Base-by-base conservation (phyloP, 1,284 basidiomycete genomes). In the Irpex sp. region DNA sequence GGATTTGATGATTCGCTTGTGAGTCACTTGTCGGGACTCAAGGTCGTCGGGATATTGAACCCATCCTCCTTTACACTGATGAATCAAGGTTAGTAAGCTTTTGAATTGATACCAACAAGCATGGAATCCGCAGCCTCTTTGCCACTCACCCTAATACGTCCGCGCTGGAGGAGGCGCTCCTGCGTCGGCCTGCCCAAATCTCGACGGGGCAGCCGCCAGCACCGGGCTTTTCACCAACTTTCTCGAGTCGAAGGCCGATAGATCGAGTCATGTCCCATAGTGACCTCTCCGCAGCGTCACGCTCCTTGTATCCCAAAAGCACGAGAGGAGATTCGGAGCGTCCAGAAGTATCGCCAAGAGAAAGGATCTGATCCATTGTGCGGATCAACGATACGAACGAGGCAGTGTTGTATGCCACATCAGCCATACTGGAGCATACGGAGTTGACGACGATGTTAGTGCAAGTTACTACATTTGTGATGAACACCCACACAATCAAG, bases 361-460 rank as follows among this genome's bases (percentile, higher is more conserved):
- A 68, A 34, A 84, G 62, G 13, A 92, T 75, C 1, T 72, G 72
- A 3, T 77, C 73, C 21, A 92, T 73, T 0, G 87, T 91, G 36
- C 76, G 74, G 17, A 89, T 75, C 48, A 93, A 82, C 0, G 87
- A 78, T 4, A 89, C 84, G 75, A 96, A 96, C 1, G 92, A 92
- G 0, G 86, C 77, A 0, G 91, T 93, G 76, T 96, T 96, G 78
- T 96, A 96, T 0, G 93, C 89, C 7, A 96, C 92, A 70, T 96
- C 94, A 11, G 93, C 92, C 85, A 95, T 93, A 62, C 93, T 93
- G 56, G 3, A 44, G 37, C 31, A 26, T n/a, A 17, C 44, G 49
- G 8, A 34, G 40, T 51, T 7, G 17, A 51, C 49, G 17, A 17
- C 49, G 11, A 21, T 49, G 48, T 26, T 26, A 26, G 26, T 37